Evolutionary conservation across 2,329 filamentous ascomycete species (phyloP), one percentile per base, ranked within the genome.

Genomic region (Fusarium nanum): DNA sequence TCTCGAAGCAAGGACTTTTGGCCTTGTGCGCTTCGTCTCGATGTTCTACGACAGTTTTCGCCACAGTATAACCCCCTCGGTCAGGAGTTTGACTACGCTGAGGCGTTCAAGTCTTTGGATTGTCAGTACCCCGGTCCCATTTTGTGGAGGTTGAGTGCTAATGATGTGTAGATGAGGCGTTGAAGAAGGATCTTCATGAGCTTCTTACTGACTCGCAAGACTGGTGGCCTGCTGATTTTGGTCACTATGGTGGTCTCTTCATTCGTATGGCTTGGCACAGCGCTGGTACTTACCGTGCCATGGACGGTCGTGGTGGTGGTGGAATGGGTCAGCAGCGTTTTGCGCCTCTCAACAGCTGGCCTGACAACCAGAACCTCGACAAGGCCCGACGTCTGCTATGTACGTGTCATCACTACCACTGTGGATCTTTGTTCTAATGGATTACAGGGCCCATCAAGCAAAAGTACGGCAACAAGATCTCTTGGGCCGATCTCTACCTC

Each of bases 221-320:
- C 42, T 93, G 88, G 88, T 94, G 92, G 92, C 92, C 92, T 1
- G 92, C 92, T 32, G 92, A 94, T 78, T 93, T 92, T 76, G 92
- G 92, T 59, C 91, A 93, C 84, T 94, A 94, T 74, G 92, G 92
- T 71, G 91, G 92, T 79, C 86, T 94, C 28, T 93, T 94, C 79
- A 86, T 94, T 77, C 91, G 92, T 61, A 90, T 94, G 90, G 89
- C 91, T 64, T 94, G 92, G 92, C 92, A 94, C 84, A 89, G 89
- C 71, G 88, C 92, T 27, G 92, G 92, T 65, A 94, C 92, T 53
- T 93, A 94, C 82, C 91, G 92, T 75, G 88, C 91, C 76, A 85
- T 84, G 55, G 92, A 94, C 73, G 92, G 92, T 40, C 91, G 92
- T 66, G 92, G 92, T 59, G 92, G 92, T 64, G 90, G 88, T 75